Evolutionary conservation across 768 basidiomycete genomes (phyloP), one percentile per base, ranked within the genome.

Genomic region (Pleurotus tuber-regium): DNA sequence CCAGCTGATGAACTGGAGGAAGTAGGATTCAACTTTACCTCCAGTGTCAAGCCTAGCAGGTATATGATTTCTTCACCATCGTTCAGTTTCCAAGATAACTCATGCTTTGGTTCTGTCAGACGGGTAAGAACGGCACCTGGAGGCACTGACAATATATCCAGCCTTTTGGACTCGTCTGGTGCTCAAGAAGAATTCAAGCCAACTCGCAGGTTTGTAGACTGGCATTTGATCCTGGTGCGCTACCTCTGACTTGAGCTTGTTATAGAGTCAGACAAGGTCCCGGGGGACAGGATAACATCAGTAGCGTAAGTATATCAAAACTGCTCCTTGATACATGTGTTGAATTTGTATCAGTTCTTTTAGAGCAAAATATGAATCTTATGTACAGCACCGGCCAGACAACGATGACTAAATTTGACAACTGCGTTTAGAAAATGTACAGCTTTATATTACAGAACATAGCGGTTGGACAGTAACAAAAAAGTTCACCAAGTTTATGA

Each of bases 191-290:
- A 75, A 51, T 89, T 86, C 63, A 80, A 82, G 58, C 87, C 87
- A 4, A 86, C 86, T 14, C 82, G 87, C 59, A 77, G 81, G 87
- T 84, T 66, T 19, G 70, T 63, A 8, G 33, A 21, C 19, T 16
- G n/a, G 23, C n/a, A 6, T 23, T 38, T 33, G 29, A 8, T 25
- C 41, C 44, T 53, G 6, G 19, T 30, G 8, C 2, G 16, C 16
- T 33, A 10, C 35, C 1, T 35, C 8, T 43, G 33, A 52, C 28
- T n/a, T 16, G 36, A n/a, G 39, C 50, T 18, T 9, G 26, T 40
- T 4, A 18, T 43, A 88, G 86, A 52, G 86, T 88, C 26, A 74
- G 84, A 54, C 75, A 88, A 64, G 76, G 75, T 38, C 86, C 86
- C 26, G 86, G 86, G 58, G 86, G 86, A 21, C 63, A 74, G 43